These are phyloP conservation scores for Dentipellis fragilis DNA, from an alignment of 768 basidiomycete species.

Conservation along the genomic window DNA sequence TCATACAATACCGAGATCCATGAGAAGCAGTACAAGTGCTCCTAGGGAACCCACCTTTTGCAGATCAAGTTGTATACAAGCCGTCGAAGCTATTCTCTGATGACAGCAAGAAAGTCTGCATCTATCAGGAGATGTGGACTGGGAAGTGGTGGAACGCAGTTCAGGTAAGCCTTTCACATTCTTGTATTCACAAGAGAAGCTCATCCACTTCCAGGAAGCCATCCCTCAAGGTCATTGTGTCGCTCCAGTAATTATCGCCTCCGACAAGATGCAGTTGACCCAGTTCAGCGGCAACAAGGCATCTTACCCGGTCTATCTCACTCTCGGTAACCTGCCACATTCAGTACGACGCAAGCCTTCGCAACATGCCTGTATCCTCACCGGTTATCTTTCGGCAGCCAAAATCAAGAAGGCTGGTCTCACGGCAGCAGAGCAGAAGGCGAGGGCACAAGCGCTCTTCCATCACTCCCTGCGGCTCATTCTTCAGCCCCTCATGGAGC, in stretches of 20 bases:
- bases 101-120: neutral
- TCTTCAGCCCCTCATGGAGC: conserved; percentile 8
- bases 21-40: conserved; percentile 4
- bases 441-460: conserved; percentile 6
- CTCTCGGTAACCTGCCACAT: conserved; percentile 19
- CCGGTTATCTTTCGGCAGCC: conserved; percentile 18
- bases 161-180: conserved; percentile 8
- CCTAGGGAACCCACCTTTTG: conserved; percentile 7
- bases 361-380: conserved; percentile 12
- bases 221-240: conserved; percentile 11
- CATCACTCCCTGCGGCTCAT: conserved; percentile 13
- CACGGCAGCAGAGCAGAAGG: neutral
- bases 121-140: conserved; percentile 9
- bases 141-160: conserved; percentile 10
- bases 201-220: too few relatives aligned
- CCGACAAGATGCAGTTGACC: conserved; percentile 15
- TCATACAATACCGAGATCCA: conserved; percentile 14
- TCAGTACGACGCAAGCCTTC: conserved; percentile 10
- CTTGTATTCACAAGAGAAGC: too few relatives aligned
- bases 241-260: conserved; percentile 11
- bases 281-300: conserved; percentile 11
- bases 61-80: conserved; percentile 3
- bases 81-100: conserved; percentile 2
- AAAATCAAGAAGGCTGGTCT: conserved; percentile 3
- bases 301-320: conserved; percentile 23